Evolutionary conservation across 768 basidiomycete genomes (phyloP).

Genomic region (Floccularia luteovirens): DNA sequence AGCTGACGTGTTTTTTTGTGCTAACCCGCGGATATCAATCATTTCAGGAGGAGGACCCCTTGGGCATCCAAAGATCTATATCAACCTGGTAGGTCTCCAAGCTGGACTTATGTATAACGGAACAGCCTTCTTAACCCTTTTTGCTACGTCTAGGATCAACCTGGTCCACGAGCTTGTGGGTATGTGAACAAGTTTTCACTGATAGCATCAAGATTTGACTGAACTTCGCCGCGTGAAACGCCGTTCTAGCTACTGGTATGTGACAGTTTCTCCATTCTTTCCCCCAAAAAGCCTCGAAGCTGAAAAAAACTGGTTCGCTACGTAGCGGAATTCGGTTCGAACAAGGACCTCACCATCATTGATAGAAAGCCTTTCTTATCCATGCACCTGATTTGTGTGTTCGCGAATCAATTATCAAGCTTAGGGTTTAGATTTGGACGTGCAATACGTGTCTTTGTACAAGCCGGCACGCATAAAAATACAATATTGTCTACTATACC

Average conservation of each 20-base stretch:
- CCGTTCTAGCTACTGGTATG: conserved; percentile 38
- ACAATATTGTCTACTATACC: conserved; percentile 48
- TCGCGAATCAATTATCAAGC: background rate
- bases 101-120: background rate
- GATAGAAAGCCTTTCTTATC: conserved; percentile 12
- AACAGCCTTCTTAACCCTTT: background rate
- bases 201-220: conserved; percentile 5
- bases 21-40: too few species aligned
- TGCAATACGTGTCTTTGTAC: conserved; percentile 12
- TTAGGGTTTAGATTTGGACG: conserved; percentile 11
- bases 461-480: conserved; percentile 39
- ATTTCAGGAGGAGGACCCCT: conserved; percentile 95
- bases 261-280: conserved; percentile 11
- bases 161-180: conserved; percentile 86
- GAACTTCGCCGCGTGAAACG: conserved; percentile 3
- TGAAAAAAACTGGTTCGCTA: too few species aligned
- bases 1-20: too few species aligned
- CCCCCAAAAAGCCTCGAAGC: too few species aligned
- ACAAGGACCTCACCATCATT: conserved; percentile 74
- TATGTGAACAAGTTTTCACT: conserved; percentile 33
- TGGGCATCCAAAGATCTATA: conserved; percentile 94
- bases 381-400: background rate
- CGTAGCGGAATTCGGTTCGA: conserved; percentile 84
- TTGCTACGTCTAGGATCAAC: conserved; percentile 60
- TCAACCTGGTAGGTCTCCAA: conserved; percentile 83